phyloP scores from a whole-genome alignment of 176 grass and related monocot genomes.

The Secale cereale region DNA sequence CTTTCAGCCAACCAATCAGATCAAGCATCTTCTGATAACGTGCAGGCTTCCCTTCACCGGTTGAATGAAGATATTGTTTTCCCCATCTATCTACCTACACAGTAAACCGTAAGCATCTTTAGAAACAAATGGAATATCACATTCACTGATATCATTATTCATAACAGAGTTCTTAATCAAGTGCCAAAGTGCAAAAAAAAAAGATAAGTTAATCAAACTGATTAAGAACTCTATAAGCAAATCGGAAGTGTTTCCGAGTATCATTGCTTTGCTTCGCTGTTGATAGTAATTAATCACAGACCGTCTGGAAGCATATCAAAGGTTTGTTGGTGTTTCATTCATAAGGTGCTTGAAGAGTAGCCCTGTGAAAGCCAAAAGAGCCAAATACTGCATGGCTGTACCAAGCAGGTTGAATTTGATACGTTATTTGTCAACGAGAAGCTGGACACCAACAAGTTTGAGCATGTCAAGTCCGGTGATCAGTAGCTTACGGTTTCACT shows the following conservation, averaged over 20 bases:
- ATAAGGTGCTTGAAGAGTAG: background rate
- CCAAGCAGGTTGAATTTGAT: background rate
- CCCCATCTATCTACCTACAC: slow-evolving; percentile 82
- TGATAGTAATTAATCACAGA: background rate
- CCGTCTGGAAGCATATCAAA: background rate
- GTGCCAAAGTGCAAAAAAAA: background rate
- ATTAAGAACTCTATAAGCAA: background rate
- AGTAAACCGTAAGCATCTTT: slow-evolving; percentile 15
- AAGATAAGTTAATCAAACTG: background rate
- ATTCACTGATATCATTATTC: background rate
- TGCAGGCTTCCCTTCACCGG: slow-evolving; percentile 71
- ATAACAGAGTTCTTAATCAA: background rate
- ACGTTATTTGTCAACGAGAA: background rate
- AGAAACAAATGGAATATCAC: background rate
- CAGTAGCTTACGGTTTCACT: too few species aligned
- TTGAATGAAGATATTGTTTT: slow-evolving; percentile 78
- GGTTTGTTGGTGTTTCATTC: background rate
- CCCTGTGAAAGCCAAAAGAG: background rate
- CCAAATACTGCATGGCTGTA: background rate
- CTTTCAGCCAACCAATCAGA: slow-evolving; percentile 68
- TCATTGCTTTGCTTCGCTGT: background rate
- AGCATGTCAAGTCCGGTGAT: too few species aligned
- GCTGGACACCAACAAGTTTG: too few species aligned
- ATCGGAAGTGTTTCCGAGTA: background rate
- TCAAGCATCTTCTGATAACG: slow-evolving; percentile 83